phyloP scores from a whole-genome alignment of 164 flowering plant genomes.

The Liquidambar formosana region DNA sequence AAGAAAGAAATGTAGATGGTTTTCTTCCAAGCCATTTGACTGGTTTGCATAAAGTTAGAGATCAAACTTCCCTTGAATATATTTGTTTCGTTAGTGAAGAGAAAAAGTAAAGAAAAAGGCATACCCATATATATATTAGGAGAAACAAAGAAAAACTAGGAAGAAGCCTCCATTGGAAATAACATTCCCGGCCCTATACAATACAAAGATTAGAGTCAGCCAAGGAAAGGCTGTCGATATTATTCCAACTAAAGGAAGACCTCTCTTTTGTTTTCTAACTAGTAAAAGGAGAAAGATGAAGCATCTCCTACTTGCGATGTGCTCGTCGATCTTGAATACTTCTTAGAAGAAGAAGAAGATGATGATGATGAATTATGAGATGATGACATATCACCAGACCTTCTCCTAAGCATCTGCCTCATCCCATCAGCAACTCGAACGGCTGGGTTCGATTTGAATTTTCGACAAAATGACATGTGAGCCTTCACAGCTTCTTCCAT shows the following conservation, averaged over 20 bases:
- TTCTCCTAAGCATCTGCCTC: slow-evolving; percentile 74
- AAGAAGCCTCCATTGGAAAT: slow-evolving; percentile 20
- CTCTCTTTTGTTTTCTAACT: not conserved
- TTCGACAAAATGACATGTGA: slow-evolving; percentile 74
- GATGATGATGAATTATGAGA: slow-evolving; percentile 27
- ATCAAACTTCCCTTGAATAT: no score
- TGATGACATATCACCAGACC: slow-evolving; percentile 53
- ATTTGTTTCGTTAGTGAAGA: not conserved
- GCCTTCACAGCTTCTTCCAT: slow-evolving; percentile 73
- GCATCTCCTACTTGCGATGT: slow-evolving; percentile 23
- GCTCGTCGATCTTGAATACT: slow-evolving; percentile 56
- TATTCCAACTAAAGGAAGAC: slow-evolving; percentile 14
- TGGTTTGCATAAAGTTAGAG: no score
- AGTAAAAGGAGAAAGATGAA: slow-evolving; percentile 27
- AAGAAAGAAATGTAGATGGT: no score
- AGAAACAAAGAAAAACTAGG: slow-evolving; percentile 8
- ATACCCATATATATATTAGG: no score
- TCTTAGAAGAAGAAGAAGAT: slow-evolving; percentile 40
- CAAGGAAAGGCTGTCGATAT: slow-evolving; percentile 14
- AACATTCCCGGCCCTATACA: slow-evolving; percentile 28
- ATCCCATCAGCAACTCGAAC: slow-evolving; percentile 74
- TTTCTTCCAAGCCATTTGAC: no score
- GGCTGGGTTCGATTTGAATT: slow-evolving; percentile 67
- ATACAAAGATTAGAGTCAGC: slow-evolving; percentile 3
- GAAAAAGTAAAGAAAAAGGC: not conserved